Base-by-base conservation (phyloP, 2,329 filamentous ascomycete species). In the Pyrenochaeta sp. region DNA sequence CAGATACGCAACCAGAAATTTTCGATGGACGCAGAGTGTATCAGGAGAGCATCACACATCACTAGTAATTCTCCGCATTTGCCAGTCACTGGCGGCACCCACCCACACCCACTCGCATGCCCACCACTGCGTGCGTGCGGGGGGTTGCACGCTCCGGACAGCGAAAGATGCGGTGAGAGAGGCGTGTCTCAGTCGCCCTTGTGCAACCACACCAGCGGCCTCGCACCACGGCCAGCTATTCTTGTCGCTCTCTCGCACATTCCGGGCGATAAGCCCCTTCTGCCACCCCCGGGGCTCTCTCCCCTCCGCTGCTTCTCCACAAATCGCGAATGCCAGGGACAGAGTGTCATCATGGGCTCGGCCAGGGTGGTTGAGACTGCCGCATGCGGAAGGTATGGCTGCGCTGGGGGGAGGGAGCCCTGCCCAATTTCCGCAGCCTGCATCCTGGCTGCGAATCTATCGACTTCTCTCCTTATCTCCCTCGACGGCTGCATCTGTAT, bases 221-320 rank as follows among this genome's bases (percentile, higher is more conserved):
- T n/a, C n/a, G n/a, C n/a, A n/a, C n/a, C n/a, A n/a, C 41, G 26
- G 19, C 17, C n/a, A 39, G 39, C 44, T 53, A 45, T 49, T 51
- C 15, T 48, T 46, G 53, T 54, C 51, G 46, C 50, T 50, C 42
- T 35, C 37, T 41, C 46, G 31, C 48, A 37, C 51, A 51, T 51
- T 50, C 41, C 37, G 23, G 22, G 47, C 52, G 55, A 60, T 59
- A 60, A 62, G 57, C 47, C 21, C 35, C 14, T 17, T 18, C 20
- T 32, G 37, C 14, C 17, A 37, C 31, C 28, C 37, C n/a, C 39
- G n/a, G n/a, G n/a, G n/a, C n/a, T n/a, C n/a, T n/a, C n/a, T n/a
- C n/a, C n/a, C 29, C 44, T 48, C 44, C 38, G 34, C 39, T 42
- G 34, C 14, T 47, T 53, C 49, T 51, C 45, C 46, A 46, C 45